Percentiles rank a stretch among this genome's conserved stretches.
These are phyloP conservation scores for Collybia sp. DNA, from an alignment of 768 basidiomycete genomes.

Conservation along the genomic window DNA sequence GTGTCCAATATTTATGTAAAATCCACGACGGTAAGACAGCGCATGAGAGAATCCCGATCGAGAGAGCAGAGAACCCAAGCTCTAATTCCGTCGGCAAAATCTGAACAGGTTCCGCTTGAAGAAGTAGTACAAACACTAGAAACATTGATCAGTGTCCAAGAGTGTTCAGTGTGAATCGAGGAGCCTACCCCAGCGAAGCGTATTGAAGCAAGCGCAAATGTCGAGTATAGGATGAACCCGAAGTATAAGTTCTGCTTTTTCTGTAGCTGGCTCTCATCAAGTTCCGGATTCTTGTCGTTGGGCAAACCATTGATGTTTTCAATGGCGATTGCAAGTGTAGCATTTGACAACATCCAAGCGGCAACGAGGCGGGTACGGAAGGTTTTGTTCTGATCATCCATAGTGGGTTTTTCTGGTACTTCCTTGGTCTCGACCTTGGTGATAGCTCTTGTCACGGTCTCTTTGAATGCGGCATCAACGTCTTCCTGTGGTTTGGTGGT, in stretches of 20 bases:
- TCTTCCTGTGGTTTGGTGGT: slow-evolving; percentile 80
- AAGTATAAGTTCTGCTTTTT: slow-evolving; percentile 59
- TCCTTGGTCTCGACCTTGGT: slow-evolving; percentile 69
- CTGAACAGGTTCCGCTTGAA: slow-evolving; percentile 81
- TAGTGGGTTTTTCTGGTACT: slow-evolving; percentile 68
- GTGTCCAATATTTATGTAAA: not conserved
- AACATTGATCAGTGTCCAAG: slow-evolving; percentile 1
- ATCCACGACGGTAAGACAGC: not conserved
- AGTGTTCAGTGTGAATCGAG: slow-evolving; percentile 20
- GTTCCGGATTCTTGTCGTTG: slow-evolving; percentile 20
- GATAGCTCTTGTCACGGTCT: slow-evolving; percentile 84
- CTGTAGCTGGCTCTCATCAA: slow-evolving; percentile 36
- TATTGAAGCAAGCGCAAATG: slow-evolving; percentile 66
- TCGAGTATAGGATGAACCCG: slow-evolving; percentile 73
- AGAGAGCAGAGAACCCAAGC: too few relatives aligned
- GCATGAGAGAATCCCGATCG: too few relatives aligned
- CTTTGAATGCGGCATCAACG: slow-evolving; percentile 87
- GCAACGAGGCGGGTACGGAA: slow-evolving; percentile 88
- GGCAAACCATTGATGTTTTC: slow-evolving; percentile 68
- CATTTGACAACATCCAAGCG: slow-evolving; percentile 75
- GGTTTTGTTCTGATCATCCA: slow-evolving; percentile 89
- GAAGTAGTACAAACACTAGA: slow-evolving; percentile 77
- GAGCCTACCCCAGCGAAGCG: slow-evolving; percentile 64
- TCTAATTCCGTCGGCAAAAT: slow-evolving; percentile 69
- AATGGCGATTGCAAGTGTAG: slow-evolving; percentile 66